Percentiles rank a stretch among this genome's conserved stretches.
Evolutionary conservation across 495 filamentous ascomycete species (phyloP).

Genomic region (Aspergillus cavernicola): DNA sequence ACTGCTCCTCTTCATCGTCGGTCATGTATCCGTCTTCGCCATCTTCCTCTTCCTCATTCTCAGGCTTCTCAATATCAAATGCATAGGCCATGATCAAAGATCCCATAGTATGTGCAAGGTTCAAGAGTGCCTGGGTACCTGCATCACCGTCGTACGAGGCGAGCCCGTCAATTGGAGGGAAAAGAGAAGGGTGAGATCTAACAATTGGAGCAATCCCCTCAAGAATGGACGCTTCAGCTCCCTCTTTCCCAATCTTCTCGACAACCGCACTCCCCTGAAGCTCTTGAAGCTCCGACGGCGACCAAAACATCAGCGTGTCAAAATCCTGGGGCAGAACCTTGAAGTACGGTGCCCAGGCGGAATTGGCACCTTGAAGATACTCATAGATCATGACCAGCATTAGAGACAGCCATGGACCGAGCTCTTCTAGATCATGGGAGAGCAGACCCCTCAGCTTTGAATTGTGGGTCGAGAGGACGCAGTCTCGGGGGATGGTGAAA

Average conservation of each 20-base stretch:
- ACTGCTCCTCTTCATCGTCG: constrained; percentile 62
- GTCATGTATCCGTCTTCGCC: constrained; percentile 63
- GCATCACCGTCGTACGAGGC: constrained; percentile 48
- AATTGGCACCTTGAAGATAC: constrained; percentile 55
- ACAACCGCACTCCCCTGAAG: constrained; percentile 75
- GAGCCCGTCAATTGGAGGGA: constrained; percentile 41
- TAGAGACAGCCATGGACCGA: constrained; percentile 57
- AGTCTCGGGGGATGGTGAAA: constrained; percentile 57
- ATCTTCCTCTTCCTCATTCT: constrained; percentile 51
- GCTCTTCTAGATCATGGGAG: constrained; percentile 38
- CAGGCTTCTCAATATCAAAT: constrained; percentile 71
- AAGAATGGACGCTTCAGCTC: constrained; percentile 66
- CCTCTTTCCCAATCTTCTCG: constrained; percentile 70
- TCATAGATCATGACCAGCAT: constrained; percentile 83
- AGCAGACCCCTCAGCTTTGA: constrained; percentile 46
- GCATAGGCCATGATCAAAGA: constrained; percentile 92
- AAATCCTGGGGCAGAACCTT: constrained; percentile 74
- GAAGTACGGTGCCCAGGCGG: constrained; percentile 77
- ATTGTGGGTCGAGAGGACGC: constrained; percentile 51
- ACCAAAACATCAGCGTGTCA: constrained; percentile 92
- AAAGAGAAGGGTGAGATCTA: constrained; percentile 36
- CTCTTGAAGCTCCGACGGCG: constrained; percentile 60
- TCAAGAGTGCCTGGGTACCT: constrained; percentile 51
- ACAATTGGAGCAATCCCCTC: constrained; percentile 61
- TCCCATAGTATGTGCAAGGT: constrained; percentile 72